phyloP scores from a whole-genome alignment of 495 filamentous ascomycete genomes.

The Penicillium alfredii region DNA sequence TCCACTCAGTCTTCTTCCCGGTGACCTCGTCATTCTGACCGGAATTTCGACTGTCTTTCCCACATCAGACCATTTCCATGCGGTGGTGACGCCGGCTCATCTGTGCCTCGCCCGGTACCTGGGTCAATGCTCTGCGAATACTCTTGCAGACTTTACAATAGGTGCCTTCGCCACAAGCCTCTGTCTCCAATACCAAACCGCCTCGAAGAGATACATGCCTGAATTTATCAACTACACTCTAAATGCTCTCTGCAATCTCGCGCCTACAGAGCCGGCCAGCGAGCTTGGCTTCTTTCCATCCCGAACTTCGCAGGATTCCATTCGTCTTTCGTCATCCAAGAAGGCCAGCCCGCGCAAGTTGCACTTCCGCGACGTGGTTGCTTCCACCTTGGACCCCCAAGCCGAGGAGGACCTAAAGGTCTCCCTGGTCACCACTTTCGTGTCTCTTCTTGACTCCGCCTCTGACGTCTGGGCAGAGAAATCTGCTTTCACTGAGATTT shows the following conservation, averaged over 20 bases:
- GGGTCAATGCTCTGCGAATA: conserved; percentile 63
- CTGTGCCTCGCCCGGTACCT: conserved; percentile 74
- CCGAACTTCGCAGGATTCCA: conserved; percentile 48
- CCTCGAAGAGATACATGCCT: conserved; percentile 80
- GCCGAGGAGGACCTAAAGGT: conserved; percentile 48
- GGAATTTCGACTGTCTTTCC: conserved; percentile 82
- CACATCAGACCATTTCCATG: conserved; percentile 94
- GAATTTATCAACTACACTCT: conserved; percentile 78
- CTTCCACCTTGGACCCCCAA: conserved; percentile 13
- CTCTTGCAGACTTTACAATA: conserved; percentile 56
- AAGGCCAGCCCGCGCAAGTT: conserved; percentile 27
- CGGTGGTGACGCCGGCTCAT: conserved; percentile 82
- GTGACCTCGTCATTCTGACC: conserved; percentile 75
- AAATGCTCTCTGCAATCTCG: conserved; percentile 66
- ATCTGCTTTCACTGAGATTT: conserved; percentile 68
- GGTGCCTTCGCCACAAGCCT: conserved; percentile 77
- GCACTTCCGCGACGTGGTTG: conserved; percentile 51
- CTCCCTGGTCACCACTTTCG: conserved; percentile 51
- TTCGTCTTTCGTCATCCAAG: conserved; percentile 41
- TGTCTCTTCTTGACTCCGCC: conserved; percentile 52
- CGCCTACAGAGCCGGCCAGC: conserved; percentile 43
- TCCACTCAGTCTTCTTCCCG: conserved; percentile 55
- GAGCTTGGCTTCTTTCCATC: conserved; percentile 54
- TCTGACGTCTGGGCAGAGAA: conserved; percentile 59
- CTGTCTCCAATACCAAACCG: conserved; percentile 68